A percentile compares a stretch with the other conserved stretches of the same genome.
Conservation (phyloP, 1,284 basidiomycete species). For the Apiotrichum sp. region DNA sequence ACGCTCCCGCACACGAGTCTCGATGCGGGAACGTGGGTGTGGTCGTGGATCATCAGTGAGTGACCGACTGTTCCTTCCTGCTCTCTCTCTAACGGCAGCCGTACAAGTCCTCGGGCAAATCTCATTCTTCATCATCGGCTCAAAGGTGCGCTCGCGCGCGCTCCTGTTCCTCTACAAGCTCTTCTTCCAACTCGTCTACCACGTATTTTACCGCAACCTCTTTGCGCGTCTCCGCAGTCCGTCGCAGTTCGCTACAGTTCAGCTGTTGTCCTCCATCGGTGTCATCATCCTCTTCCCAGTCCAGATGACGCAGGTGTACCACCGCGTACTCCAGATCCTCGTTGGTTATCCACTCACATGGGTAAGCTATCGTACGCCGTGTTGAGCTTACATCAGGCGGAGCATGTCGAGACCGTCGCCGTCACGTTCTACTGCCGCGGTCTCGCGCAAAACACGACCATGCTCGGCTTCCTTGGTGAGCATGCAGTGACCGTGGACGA, state of each 20-base stretch:
- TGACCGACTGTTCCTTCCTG: neutral
- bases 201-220: slow-evolving; percentile 48
- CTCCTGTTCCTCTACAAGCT: slow-evolving; percentile 53
- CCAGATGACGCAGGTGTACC: slow-evolving; percentile 51
- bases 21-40: slow-evolving; percentile 55
- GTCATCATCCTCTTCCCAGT: slow-evolving; percentile 53
- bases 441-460: slow-evolving; percentile 55
- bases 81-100: slow-evolving; percentile 16
- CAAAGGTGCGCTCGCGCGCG: slow-evolving; percentile 52
- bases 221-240: slow-evolving; percentile 44
- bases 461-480: slow-evolving; percentile 48
- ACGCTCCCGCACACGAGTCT: slow-evolving; percentile 54
- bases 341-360: slow-evolving; percentile 50
- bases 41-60: slow-evolving; percentile 51
- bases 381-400: slow-evolving; percentile 27
- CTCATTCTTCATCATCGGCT: slow-evolving; percentile 51
- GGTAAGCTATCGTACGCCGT: neutral
- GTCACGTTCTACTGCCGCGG: slow-evolving; percentile 52
- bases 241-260: slow-evolving; percentile 51
- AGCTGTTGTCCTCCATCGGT: slow-evolving; percentile 52
- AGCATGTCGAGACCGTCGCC: slow-evolving; percentile 51
- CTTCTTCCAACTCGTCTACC: slow-evolving; percentile 49
- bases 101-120: slow-evolving; percentile 50
- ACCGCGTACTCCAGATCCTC: slow-evolving; percentile 47
- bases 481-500: neutral